A percentile compares a stretch with the other conserved stretches of the same genome.
Conservation (phyloP, 176 grass and related monocot genomes). For the Leersia perrieri region DNA sequence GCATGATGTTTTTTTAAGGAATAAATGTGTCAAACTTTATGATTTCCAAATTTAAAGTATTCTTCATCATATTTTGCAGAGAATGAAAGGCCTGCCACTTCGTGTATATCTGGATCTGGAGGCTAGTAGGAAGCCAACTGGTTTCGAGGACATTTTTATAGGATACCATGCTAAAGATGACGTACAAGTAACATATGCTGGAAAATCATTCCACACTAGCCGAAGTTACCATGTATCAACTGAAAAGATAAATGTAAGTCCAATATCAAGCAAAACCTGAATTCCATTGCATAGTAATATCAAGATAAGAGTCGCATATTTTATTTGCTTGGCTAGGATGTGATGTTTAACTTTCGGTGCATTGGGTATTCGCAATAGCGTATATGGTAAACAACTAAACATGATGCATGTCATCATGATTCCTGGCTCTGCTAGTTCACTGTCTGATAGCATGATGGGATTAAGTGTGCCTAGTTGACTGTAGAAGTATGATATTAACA, state of each 20-base stretch:
- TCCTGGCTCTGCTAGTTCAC: neutral
- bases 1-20: neutral
- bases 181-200: constrained; percentile 93
- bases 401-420: constrained; percentile 3
- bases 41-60: constrained; percentile 18
- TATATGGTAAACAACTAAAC: neutral
- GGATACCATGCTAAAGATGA: constrained; percentile 88
- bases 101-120: constrained; percentile 83
- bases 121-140: constrained; percentile 68
- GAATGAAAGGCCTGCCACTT: constrained; percentile 77
- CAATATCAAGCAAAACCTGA: neutral
- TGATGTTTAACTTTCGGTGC: neutral
- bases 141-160: constrained; percentile 86
- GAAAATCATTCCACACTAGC: constrained; percentile 71
- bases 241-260: constrained; percentile 74
- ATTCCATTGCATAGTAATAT: constrained; percentile 5
- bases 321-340: constrained; percentile 1
- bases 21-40: neutral
- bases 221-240: constrained; percentile 71
- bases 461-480: neutral
- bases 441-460: neutral
- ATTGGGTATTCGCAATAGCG: neutral
- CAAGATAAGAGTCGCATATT: neutral
- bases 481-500: constrained; percentile 3
- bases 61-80: constrained; percentile 50